Percentiles rank a stretch among this genome's conserved stretches.
Conservation (phyloP, 2,329 filamentous ascomycete species). For the Pyricularia sp. region DNA sequence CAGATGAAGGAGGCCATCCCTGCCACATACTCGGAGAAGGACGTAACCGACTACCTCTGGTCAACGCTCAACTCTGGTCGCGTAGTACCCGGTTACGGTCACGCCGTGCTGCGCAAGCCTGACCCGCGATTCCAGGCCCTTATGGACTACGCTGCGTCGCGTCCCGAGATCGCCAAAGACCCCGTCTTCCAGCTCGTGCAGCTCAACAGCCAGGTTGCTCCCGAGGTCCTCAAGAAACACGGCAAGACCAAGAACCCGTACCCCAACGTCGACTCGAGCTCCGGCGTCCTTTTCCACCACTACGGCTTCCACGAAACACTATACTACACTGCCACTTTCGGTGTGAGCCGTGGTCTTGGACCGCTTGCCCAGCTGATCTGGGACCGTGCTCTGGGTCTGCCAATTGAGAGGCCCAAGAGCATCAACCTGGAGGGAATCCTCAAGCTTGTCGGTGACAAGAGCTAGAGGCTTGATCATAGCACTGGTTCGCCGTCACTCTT, state of each 20-base stretch:
- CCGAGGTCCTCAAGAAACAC: constrained; percentile 82
- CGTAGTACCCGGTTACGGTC: constrained; percentile 90
- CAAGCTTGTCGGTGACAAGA: constrained; percentile 44
- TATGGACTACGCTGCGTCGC: constrained; percentile 86
- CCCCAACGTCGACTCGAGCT: constrained; percentile 91
- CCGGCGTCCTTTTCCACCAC: constrained; percentile 93
- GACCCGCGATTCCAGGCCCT: constrained; percentile 94
- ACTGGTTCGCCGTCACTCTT: not conserved
- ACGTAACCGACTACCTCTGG: constrained; percentile 89
- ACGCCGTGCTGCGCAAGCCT: constrained; percentile 92
- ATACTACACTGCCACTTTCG: constrained; percentile 77
- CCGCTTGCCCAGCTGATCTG: constrained; percentile 92
- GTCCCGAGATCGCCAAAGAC: constrained; percentile 76
- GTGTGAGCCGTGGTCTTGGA: constrained; percentile 64
- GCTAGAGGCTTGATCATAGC: not conserved
- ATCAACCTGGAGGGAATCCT: constrained; percentile 85
- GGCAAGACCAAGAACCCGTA: constrained; percentile 98
- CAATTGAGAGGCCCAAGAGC: constrained; percentile 96
- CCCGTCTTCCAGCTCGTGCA: constrained; percentile 91
- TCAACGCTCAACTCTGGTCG: constrained; percentile 85
- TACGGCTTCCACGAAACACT: constrained; percentile 96
- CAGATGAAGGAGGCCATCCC: constrained; percentile 92
- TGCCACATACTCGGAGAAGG: constrained; percentile 63
- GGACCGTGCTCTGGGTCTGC: constrained; percentile 87
- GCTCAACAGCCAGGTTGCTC: constrained; percentile 86